Evolutionary conservation across 2,329 filamentous ascomycete species (phyloP).

Genomic region (Plectosphaerella sp.): DNA sequence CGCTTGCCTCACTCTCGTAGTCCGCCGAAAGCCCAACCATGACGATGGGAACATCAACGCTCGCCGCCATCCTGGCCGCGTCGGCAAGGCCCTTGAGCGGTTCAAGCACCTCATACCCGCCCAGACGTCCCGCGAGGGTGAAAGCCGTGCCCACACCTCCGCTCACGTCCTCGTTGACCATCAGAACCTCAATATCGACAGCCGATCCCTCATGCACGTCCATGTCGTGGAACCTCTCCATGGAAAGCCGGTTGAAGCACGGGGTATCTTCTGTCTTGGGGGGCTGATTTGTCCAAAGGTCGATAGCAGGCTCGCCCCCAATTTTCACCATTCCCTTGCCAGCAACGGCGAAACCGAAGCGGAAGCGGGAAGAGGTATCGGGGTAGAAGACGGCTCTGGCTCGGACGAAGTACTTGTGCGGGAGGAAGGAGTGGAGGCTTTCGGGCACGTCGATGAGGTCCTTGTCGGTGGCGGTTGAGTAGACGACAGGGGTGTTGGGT

Average conservation of each 20-base stretch:
- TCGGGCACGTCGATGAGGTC: constrained; percentile 10
- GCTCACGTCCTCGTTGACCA: constrained; percentile 13
- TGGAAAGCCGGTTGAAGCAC: constrained; percentile 10
- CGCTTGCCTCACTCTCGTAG: constrained; percentile 72
- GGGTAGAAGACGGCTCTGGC: constrained; percentile 7
- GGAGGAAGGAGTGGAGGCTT: constrained; percentile 7
- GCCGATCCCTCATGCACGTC: constrained; percentile 1
- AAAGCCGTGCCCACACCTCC: constrained; percentile 16
- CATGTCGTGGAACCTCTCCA: constrained; percentile 9
- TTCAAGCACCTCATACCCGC: constrained; percentile 54
- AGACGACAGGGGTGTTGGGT: neutral
- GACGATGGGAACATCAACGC: constrained; percentile 52
- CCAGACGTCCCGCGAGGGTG: constrained; percentile 38
- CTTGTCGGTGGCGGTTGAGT: constrained; percentile 6
- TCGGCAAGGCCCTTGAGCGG: constrained; percentile 5
- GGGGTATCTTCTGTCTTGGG: constrained; percentile 10
- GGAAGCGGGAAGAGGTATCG: constrained; percentile 4
- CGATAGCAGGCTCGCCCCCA: constrained; percentile 17
- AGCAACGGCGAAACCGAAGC: constrained; percentile 9
- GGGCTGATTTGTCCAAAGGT: constrained; percentile 14
- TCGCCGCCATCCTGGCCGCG: constrained; percentile 34
- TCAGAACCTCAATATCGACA: constrained; percentile 6
- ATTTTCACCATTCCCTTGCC: constrained; percentile 20
- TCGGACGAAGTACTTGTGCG: constrained; percentile 10
- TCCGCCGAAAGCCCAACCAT: constrained; percentile 57